Conservation (phyloP, 2,329 filamentous ascomycete species). For the Pseudonectria foliicola region DNA sequence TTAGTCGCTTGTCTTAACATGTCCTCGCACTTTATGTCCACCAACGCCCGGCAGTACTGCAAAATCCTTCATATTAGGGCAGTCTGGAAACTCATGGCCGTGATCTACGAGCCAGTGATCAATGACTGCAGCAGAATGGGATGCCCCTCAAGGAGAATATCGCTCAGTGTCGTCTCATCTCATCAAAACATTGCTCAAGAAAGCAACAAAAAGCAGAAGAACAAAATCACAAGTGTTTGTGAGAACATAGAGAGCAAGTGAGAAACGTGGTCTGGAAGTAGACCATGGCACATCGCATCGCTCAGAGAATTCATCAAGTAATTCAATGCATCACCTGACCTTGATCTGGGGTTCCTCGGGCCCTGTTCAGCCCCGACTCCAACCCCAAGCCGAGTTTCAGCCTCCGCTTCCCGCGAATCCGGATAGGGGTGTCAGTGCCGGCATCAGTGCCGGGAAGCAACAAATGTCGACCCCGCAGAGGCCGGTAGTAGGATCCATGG, state of each 20-base stretch:
- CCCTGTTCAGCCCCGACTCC: neutral
- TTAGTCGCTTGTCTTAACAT: too few species aligned
- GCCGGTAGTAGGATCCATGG: too few species aligned
- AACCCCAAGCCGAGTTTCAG: neutral
- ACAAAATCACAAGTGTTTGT: conserved; percentile 5
- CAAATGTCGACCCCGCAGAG: too few species aligned
- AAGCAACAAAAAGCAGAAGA: conserved; percentile 22
- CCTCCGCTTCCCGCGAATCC: conserved; percentile 12
- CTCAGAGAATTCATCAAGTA: conserved; percentile 17
- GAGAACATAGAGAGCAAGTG: conserved; percentile 3
- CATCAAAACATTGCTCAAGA: conserved; percentile 5
- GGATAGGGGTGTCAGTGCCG: conserved; percentile 6
- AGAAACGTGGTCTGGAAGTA: conserved; percentile 5
- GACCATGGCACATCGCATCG: conserved; percentile 13
- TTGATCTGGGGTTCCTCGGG: conserved; percentile 2
- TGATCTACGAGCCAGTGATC: too few species aligned
- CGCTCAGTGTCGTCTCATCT: conserved; percentile 10
- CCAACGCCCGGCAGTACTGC: too few species aligned
- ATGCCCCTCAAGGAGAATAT: neutral
- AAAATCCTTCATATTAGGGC: too few species aligned
- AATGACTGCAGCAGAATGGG: neutral
- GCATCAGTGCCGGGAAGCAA: conserved; percentile 6
- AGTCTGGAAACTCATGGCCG: too few species aligned
- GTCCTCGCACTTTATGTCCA: too few species aligned
- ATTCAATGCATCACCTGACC: conserved; percentile 10